A percentile compares a stretch with the other conserved stretches of the same genome.
Evolutionary conservation across 805 yeast genomes (phyloP).

Genomic region (Metschnikowia drakensbergensis): DNA sequence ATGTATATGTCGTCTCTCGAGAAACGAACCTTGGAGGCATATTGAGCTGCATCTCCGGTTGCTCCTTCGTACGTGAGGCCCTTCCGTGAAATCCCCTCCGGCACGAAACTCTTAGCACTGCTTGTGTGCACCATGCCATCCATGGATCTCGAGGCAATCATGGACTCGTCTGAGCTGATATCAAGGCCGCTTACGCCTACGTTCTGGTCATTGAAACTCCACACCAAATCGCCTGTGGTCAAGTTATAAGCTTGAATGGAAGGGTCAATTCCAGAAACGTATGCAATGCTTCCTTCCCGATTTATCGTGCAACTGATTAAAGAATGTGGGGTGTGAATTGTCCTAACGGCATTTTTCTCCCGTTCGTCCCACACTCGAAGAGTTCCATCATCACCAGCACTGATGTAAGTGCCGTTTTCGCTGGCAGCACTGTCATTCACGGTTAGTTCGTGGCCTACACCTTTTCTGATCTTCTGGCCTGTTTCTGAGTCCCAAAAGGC

Average conservation of each 20-base stretch:
- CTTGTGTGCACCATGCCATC: slow-evolving; percentile 56
- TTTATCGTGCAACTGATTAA: slow-evolving; percentile 44
- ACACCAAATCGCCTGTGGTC: slow-evolving; percentile 41
- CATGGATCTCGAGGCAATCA: slow-evolving; percentile 49
- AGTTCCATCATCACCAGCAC: slow-evolving; percentile 67
- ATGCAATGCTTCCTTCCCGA: slow-evolving; percentile 42
- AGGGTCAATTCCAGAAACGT: slow-evolving; percentile 67
- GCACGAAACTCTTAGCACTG: slow-evolving; percentile 47
- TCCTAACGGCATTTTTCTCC: slow-evolving; percentile 40
- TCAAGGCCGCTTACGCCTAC: slow-evolving; percentile 57
- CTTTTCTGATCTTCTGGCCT: slow-evolving; percentile 52
- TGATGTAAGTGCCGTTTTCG: slow-evolving; percentile 30
- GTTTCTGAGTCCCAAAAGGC: slow-evolving; percentile 61
- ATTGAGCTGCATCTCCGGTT: slow-evolving; percentile 47
- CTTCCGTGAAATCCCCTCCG: slow-evolving; percentile 36
- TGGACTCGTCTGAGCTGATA: slow-evolving; percentile 45
- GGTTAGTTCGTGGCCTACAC: slow-evolving; percentile 46
- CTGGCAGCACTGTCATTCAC: slow-evolving; percentile 52
- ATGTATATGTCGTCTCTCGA: slow-evolving; percentile 39
- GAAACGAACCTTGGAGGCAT: slow-evolving; percentile 48
- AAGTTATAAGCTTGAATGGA: slow-evolving; percentile 57
- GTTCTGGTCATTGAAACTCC: slow-evolving; percentile 42
- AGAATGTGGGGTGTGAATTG: slow-evolving; percentile 52
- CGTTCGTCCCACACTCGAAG: slow-evolving; percentile 64
- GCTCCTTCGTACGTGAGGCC: slow-evolving; percentile 59